Conservation (phyloP, 805 yeast genomes). For the Candida tammaniensis region DNA sequence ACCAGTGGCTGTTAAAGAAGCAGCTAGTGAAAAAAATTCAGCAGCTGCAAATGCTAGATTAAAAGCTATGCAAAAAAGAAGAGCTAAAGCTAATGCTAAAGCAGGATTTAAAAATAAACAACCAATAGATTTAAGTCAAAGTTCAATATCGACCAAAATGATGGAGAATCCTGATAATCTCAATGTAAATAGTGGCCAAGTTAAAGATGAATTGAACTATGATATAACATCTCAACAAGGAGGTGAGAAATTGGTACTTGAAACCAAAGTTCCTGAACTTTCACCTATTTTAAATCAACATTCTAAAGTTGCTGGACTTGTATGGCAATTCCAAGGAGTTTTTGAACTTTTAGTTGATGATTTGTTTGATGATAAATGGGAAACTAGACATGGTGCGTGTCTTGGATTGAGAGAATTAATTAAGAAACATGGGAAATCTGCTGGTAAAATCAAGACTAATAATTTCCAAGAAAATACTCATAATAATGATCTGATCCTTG, state of each 20-base stretch:
- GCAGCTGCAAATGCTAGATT: slow-evolving; percentile 62
- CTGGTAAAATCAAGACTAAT: slow-evolving; percentile 74
- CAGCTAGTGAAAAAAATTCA: slow-evolving; percentile 12
- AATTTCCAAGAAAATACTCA: slow-evolving; percentile 57
- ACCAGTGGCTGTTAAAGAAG: slow-evolving; percentile 1
- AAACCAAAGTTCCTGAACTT: slow-evolving; percentile 63
- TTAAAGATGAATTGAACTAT: slow-evolving; percentile 28
- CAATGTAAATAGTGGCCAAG: neutral
- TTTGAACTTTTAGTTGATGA: slow-evolving; percentile 78
- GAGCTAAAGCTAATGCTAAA: slow-evolving; percentile 71
- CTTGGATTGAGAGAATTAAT: slow-evolving; percentile 87
- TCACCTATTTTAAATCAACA: slow-evolving; percentile 70
- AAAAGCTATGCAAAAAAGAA: slow-evolving; percentile 91
- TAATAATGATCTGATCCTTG: slow-evolving; percentile 68
- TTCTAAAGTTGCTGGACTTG: slow-evolving; percentile 65
- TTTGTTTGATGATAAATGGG: slow-evolving; percentile 86
- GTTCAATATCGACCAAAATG: slow-evolving; percentile 59
- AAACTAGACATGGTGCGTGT: slow-evolving; percentile 92
- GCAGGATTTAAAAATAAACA: slow-evolving; percentile 40
- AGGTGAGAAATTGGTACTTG: slow-evolving; percentile 79
- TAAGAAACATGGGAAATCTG: slow-evolving; percentile 77
- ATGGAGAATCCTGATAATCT: slow-evolving; percentile 36
- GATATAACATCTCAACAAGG: slow-evolving; percentile 79
- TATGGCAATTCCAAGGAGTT: slow-evolving; percentile 95
- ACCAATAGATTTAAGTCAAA: slow-evolving; percentile 68